These are phyloP conservation scores for Hypholoma fasciculare DNA, from an alignment of 768 basidiomycete genomes.

Conservation along the genomic window DNA sequence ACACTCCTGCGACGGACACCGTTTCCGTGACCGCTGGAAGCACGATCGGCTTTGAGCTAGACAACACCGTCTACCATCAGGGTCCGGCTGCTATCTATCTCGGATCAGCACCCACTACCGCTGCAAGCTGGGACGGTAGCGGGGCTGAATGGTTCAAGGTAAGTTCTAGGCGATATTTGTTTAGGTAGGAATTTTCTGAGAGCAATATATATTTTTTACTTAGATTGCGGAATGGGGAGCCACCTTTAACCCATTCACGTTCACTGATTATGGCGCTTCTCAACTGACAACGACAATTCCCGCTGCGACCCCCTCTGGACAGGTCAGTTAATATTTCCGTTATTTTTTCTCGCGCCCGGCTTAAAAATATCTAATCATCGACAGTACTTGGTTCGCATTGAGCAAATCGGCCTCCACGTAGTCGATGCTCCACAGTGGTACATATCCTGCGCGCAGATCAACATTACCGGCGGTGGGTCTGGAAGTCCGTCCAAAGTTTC, in stretches of 20 bases:
- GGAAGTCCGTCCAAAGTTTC: conserved; percentile 46
- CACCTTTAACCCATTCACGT: conserved; percentile 37
- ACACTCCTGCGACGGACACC: conserved; percentile 34
- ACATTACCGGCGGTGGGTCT: conserved; percentile 40
- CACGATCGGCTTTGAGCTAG: conserved; percentile 40
- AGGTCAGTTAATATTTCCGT: conserved; percentile 22
- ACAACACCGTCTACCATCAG: conserved; percentile 39
- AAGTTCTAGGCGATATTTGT: not conserved
- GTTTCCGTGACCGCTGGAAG: conserved; percentile 38
- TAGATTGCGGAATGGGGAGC: conserved; percentile 44
- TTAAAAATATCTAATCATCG: not conserved
- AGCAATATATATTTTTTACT: conserved; percentile 1
- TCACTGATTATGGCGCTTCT: conserved; percentile 27
- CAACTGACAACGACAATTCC: conserved; percentile 44
- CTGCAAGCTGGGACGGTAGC: conserved; percentile 44
- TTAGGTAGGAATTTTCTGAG: not conserved
- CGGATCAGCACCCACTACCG: conserved; percentile 44
- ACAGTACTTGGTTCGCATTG: conserved; percentile 46
- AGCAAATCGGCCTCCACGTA: conserved; percentile 47
- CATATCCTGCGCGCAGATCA: conserved; percentile 50
- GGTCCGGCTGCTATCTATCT: conserved; percentile 49
- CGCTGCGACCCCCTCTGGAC: conserved; percentile 38
- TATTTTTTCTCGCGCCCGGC: not conserved
- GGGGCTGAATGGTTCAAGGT: conserved; percentile 57
- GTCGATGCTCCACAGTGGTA: conserved; percentile 47